Base-by-base conservation (phyloP, 352 stramenopile species). In the Albugo laibachii region DNA sequence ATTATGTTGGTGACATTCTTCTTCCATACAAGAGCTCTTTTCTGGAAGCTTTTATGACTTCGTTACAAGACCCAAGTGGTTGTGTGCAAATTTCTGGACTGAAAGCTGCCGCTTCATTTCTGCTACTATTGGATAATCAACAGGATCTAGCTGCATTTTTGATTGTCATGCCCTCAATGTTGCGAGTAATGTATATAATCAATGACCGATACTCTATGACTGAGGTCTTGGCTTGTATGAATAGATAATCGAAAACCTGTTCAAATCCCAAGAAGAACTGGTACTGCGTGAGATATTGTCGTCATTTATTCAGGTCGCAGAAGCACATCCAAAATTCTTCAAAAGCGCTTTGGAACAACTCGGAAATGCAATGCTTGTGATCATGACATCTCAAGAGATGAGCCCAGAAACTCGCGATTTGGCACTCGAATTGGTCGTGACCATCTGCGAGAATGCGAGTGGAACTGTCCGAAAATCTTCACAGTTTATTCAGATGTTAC, bases 281-380 rank as follows among this genome's bases (percentile, higher is more conserved):
- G 65, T 59, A 11, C 74, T 86, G 49, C 75, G 78, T 37, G 73
- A 85, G 34, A 66, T 87, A 36, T 59, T 91, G 13, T 69, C 71
- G 15, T 58, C 64, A 45, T 64, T 91, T 27, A 62, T 91, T 45
- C 68, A 82, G 57, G 61, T 91, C 8, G 68, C 74, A 0, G 78
- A 83, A 48, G 57, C 79, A 41, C 78, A 91, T 54, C 73, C 78
- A 14, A 83, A 76, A 49, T 86, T 91, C 59, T 86, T 91, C 58
- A 67, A 71, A 56, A 61, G 62, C 43, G 55, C 69, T 42, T 55
- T 87, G 46, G 72, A 83, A 47, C 66, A 79, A 43, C 64, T 85
- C 27, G 66, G 62, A 16, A 70, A 71, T 37, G 78, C 73, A 19
- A 88, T 92, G 73, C 64, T 92, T 58, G 77, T 80, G 46, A 65